Percentiles rank a stretch among this genome's conserved stretches.
Evolutionary conservation across 2,329 filamentous ascomycete genomes (phyloP).

Genomic region (Rhynchosporium graminicola): DNA sequence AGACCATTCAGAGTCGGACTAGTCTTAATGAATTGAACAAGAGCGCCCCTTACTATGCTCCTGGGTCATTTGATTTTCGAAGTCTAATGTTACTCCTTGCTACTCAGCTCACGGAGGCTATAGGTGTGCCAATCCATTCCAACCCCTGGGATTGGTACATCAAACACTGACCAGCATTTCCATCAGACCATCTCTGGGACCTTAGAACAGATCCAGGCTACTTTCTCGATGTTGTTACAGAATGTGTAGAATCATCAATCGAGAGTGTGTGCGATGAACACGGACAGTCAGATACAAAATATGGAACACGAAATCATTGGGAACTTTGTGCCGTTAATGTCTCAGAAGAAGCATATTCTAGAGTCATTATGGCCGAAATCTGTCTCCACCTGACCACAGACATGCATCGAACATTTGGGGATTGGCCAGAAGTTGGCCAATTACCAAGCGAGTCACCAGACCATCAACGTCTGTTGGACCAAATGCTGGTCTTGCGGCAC

Average conservation of each 20-base stretch:
- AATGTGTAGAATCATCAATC: not conserved
- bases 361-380: conserved; percentile 1
- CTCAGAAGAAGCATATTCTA: not conserved
- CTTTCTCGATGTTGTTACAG: conserved; percentile 1
- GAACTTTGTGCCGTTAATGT: not conserved
- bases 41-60: not conserved
- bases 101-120: not conserved
- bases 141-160: not conserved
- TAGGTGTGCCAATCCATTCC: not conserved
- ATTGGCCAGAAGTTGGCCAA: not conserved
- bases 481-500: not conserved
- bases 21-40: not conserved
- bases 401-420: not conserved
- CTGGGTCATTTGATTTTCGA: not conserved
- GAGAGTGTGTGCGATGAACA: not conserved
- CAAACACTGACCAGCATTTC: not conserved
- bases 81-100: not conserved
- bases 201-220: conserved; percentile 3
- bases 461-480: not conserved
- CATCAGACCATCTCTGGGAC: conserved; percentile 9
- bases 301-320: not conserved
- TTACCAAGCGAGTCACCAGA: not conserved
- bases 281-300: not conserved
- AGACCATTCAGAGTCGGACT: not conserved
- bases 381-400: not conserved